Evolutionary conservation across 108 stramenopile species (phyloP).

Genomic region (Nitzschia sp.): DNA sequence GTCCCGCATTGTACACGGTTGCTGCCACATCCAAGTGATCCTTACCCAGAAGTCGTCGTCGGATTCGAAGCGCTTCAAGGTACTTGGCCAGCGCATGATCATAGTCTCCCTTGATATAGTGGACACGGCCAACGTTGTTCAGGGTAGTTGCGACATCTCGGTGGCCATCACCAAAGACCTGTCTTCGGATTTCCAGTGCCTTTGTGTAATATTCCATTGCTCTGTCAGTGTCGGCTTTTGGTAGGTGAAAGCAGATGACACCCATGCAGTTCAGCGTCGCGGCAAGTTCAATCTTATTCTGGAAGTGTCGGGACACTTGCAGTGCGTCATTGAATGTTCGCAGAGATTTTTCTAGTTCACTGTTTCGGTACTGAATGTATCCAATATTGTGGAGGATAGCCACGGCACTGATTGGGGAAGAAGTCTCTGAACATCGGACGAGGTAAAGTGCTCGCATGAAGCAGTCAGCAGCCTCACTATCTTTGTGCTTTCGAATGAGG

Average conservation of each 20-base stretch:
- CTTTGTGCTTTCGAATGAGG: slow-evolving; percentile 23
- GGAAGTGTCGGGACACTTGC: neutral
- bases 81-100: slow-evolving; percentile 45
- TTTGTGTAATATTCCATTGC: slow-evolving; percentile 51
- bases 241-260: slow-evolving; percentile 51
- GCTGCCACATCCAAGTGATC: slow-evolving; percentile 65
- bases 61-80: slow-evolving; percentile 46
- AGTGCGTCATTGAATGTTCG: slow-evolving; percentile 39
- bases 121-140: slow-evolving; percentile 68
- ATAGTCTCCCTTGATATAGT: slow-evolving; percentile 60
- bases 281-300: slow-evolving; percentile 23
- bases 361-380: slow-evolving; percentile 48
- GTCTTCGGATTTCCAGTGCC: slow-evolving; percentile 32
- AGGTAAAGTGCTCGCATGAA: slow-evolving; percentile 36
- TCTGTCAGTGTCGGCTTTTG: slow-evolving; percentile 36
- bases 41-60: slow-evolving; percentile 39
- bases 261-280: slow-evolving; percentile 54
- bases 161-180: slow-evolving; percentile 21
- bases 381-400: slow-evolving; percentile 66
- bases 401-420: slow-evolving; percentile 22
- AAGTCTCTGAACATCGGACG: neutral
- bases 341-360: slow-evolving; percentile 35
- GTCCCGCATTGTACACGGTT: slow-evolving; percentile 65
- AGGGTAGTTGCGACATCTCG: slow-evolving; percentile 54
- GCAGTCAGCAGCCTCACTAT: slow-evolving; percentile 35